Conservation (phyloP, 2,329 filamentous ascomycete genomes). For the Botryotinia calthae region DNA sequence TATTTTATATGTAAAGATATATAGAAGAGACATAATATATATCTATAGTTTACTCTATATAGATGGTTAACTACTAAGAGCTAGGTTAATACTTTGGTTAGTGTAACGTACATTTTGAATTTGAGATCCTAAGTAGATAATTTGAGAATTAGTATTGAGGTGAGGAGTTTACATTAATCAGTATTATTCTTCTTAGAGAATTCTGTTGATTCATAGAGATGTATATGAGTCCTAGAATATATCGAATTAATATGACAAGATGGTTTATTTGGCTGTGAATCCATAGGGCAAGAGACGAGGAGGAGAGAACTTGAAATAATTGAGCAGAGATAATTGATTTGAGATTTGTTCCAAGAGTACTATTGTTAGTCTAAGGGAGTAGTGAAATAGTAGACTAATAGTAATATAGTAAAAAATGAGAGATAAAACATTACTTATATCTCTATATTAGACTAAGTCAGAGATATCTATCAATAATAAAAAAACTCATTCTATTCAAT, state of each 20-base stretch:
- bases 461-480: background rate
- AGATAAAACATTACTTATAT: background rate
- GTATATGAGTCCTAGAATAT: accelerated
- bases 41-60: accelerated
- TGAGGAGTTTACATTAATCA: too few relatives aligned
- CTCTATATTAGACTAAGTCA: background rate
- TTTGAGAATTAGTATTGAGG: background rate
- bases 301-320: background rate
- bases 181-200: too few relatives aligned
- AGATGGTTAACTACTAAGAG: background rate
- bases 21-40: accelerated
- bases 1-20: background rate
- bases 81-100: background rate
- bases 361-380: background rate
- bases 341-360: background rate
- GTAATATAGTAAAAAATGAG: background rate
- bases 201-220: background rate
- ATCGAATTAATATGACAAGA: background rate
- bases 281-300: too few relatives aligned
- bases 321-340: background rate
- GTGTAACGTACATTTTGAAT: too few relatives aligned
- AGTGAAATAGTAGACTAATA: background rate
- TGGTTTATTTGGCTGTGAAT: too few relatives aligned
- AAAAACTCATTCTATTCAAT: background rate
- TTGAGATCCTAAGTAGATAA: background rate